These are phyloP conservation scores for Suhomyces coccinellae DNA, from an alignment of 1,139 yeast species.

Conservation along the genomic window DNA sequence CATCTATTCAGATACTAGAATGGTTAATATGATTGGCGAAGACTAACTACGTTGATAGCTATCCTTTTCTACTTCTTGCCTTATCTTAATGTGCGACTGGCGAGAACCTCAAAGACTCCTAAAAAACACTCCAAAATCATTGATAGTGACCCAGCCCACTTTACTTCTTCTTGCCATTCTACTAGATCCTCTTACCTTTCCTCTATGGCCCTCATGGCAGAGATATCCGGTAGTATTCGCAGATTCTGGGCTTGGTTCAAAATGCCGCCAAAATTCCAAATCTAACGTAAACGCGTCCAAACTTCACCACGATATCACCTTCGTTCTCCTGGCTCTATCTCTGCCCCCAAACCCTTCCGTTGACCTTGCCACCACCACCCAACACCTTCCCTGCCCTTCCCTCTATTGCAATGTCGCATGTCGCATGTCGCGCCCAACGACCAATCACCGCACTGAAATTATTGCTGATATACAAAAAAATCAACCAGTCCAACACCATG, in stretches of 20 bases:
- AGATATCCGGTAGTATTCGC: too few relatives aligned
- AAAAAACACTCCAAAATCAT: too few relatives aligned
- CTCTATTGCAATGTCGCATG: background rate
- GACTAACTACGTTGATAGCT: too few relatives aligned
- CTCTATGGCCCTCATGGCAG: background rate
- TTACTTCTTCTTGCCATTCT: background rate
- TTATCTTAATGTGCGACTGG: too few relatives aligned
- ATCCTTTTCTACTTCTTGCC: too few relatives aligned
- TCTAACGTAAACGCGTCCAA: background rate
- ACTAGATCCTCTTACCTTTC: background rate
- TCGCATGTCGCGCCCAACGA: constrained; percentile 14
- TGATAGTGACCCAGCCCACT: too few relatives aligned
- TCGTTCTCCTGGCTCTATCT: background rate
- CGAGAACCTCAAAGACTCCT: background rate
- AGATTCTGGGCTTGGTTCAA: background rate
- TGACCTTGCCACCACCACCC: background rate
- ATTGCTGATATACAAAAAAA: constrained; percentile 29
- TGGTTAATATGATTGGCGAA: background rate
- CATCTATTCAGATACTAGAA: too few relatives aligned
- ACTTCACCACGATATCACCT: background rate
- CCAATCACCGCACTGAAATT: constrained; percentile 33
- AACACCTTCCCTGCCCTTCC: background rate
- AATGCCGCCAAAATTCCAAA: background rate
- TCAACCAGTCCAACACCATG: constrained; percentile 19
- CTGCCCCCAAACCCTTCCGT: background rate